Base-by-base conservation (phyloP, 257 asterid species). In the Ophiorrhiza pumila region DNA sequence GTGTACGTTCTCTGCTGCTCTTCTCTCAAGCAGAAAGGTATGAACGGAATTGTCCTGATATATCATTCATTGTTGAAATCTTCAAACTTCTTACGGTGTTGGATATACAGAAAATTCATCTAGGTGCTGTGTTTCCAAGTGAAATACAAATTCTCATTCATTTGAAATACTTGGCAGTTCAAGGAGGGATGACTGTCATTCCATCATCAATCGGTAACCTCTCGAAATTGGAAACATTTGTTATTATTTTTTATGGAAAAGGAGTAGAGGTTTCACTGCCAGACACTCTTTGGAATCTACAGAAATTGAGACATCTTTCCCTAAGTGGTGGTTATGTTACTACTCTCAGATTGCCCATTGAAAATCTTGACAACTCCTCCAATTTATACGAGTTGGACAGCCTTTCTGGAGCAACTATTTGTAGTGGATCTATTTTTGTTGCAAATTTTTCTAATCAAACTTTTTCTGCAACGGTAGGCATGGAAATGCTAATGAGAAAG, bases 161-260 rank as follows among this genome's bases (percentile, higher is more conserved):
- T 29, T n/a, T 72, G 60, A 72, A 35, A 62, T 63, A 73, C 46
- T 32, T 73, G 47, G 41, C 71, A 22, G 7, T 61, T 1, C n/a
- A 17, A 6, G 27, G 37, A 35, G 32, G 7, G 31, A 18, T 29
- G 22, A 34, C 8, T 4, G 0, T 6, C 25, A 55, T 31, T 17
- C 47, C 76, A 41, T 18, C 59, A 29, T 47, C 68, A 27, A 58
- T 59, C 4, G 56, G 50, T 29, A 59, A 59, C 50, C 59, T 71
- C 9, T 58, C 10, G 7, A 41, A 57, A 0, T 15, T 71, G 42
- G 65, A 71, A 27, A 71, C 68, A 7, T 41, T 71, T 5, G 15
- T 58, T 43, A 10, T 58, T 4, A 5, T 20, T 2, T 4, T 4
- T n/a, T n/a, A n/a, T n/a, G n/a, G n/a, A 11, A 9, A 12, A 11